A percentile compares a stretch with the other conserved stretches of the same genome.
Evolutionary conservation across 805 yeast species (phyloP).

Genomic region (Pichia kluyveri): DNA sequence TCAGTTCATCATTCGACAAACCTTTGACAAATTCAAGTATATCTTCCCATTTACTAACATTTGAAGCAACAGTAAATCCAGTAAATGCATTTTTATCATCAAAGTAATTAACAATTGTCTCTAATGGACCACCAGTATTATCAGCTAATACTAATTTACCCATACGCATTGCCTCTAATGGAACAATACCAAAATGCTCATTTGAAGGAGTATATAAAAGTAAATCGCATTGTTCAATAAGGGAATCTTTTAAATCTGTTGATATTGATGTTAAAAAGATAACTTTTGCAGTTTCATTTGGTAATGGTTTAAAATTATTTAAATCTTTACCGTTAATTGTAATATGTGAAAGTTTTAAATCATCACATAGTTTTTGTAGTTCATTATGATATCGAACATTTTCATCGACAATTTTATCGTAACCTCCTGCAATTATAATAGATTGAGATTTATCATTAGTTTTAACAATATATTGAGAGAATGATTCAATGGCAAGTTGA

Average conservation of each 20-base stretch:
- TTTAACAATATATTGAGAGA: conserved; percentile 33
- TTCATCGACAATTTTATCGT: conserved; percentile 65
- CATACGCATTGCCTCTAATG: conserved; percentile 85
- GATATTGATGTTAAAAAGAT: conserved; percentile 73
- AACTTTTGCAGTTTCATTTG: conserved; percentile 10
- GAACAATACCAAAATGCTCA: conserved; percentile 98
- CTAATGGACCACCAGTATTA: conserved; percentile 88
- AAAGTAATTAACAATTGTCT: conserved; percentile 44
- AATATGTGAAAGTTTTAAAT: conserved; percentile 2
- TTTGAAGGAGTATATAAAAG: conserved; percentile 81
- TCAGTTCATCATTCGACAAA: conserved; percentile 9
- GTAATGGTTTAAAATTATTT: background rate
- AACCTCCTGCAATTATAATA: conserved; percentile 85
- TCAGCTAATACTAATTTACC: conserved; percentile 81
- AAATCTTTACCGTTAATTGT: background rate
- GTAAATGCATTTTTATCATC: conserved; percentile 27
- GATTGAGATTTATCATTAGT: conserved; percentile 29
- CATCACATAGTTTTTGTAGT: conserved; percentile 40
- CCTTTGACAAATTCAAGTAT: conserved; percentile 33
- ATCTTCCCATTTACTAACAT: conserved; percentile 45
- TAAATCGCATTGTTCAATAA: conserved; percentile 48
- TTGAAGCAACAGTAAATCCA: conserved; percentile 51
- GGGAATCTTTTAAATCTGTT: conserved; percentile 50
- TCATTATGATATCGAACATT: conserved; percentile 65
- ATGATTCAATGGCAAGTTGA: conserved; percentile 67